Conservation (phyloP, 176 grass and related monocot species). For the Oropetium thomaeum region DNA sequence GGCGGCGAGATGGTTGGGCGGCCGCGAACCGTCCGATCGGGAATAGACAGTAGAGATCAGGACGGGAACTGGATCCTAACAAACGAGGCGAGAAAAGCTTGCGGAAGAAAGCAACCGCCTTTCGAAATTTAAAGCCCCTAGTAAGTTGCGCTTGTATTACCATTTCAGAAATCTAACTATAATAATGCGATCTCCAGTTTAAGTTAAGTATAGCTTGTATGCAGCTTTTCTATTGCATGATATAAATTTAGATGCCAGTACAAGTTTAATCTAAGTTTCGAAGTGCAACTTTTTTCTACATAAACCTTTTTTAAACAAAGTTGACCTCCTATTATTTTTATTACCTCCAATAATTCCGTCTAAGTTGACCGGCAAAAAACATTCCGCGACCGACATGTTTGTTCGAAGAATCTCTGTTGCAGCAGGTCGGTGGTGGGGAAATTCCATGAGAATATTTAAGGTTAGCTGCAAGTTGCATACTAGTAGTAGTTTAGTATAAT, state of each 20-base stretch:
- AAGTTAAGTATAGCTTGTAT: no score
- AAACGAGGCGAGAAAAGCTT: not conserved
- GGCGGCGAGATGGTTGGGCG: not conserved
- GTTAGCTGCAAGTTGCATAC: not conserved
- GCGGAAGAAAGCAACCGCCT: conserved; percentile 22
- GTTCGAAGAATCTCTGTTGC: conserved; percentile 1
- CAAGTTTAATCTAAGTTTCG: no score
- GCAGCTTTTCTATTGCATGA: no score
- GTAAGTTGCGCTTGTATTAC: no score
- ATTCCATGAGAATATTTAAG: not conserved
- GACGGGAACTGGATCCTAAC: not conserved
- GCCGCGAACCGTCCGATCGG: not conserved
- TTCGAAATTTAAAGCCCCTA: conserved; percentile 21
- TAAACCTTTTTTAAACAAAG: no score
- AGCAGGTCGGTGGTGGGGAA: not conserved
- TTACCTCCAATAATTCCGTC: not conserved
- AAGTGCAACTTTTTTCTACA: no score
- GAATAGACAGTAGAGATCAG: not conserved
- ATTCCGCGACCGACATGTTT: not conserved
- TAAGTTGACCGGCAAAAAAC: not conserved
- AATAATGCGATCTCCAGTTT: no score
- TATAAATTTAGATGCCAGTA: no score
- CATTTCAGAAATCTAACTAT: no score
- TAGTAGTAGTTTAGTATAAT: no score
- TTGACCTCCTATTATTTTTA: not conserved